phyloP scores from a whole-genome alignment of 495 filamentous ascomycete species.

The Penicillium odoratum region DNA sequence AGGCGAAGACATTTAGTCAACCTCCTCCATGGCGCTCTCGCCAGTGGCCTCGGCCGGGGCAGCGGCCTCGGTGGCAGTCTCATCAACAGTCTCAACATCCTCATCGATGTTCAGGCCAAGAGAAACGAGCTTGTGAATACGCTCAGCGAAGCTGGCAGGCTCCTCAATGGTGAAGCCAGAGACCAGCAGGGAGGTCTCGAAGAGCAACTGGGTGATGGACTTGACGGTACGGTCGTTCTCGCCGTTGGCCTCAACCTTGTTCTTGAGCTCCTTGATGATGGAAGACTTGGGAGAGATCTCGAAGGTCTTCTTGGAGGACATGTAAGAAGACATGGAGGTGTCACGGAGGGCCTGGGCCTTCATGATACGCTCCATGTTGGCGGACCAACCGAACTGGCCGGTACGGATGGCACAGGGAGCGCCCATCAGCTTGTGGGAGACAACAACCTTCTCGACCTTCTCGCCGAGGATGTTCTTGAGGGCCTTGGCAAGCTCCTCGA shows the following conservation, averaged over 20 bases:
- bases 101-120: conserved; percentile 96
- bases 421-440: conserved; percentile 95
- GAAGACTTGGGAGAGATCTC: conserved; percentile 98
- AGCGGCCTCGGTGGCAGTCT: conserved; percentile 61
- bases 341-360: conserved; percentile 99
- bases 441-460: conserved; percentile 99
- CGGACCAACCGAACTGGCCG: conserved; percentile 99
- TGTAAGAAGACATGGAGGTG: conserved; percentile 99
- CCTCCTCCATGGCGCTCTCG: conserved; percentile 74
- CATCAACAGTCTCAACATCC: conserved; percentile 71
- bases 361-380: conserved; percentile 99
- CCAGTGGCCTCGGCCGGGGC: conserved; percentile 58
- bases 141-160: conserved; percentile 94
- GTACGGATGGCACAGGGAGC: conserved; percentile 98
- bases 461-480: conserved; percentile 99
- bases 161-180: conserved; percentile 99
- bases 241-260: conserved; percentile 95
- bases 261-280: conserved; percentile 98
- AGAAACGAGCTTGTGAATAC: conserved; percentile 97
- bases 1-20: conserved; percentile 55
- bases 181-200: conserved; percentile 96
- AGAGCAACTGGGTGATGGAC: conserved; percentile 95
- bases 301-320: conserved; percentile 99
- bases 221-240: conserved; percentile 98
- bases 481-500: conserved; percentile 85